Percentiles rank a stretch among this genome's conserved stretches.
These are phyloP conservation scores for Plenodomus biglobosus DNA, from an alignment of 2,329 filamentous ascomycete genomes.

Conservation along the genomic window DNA sequence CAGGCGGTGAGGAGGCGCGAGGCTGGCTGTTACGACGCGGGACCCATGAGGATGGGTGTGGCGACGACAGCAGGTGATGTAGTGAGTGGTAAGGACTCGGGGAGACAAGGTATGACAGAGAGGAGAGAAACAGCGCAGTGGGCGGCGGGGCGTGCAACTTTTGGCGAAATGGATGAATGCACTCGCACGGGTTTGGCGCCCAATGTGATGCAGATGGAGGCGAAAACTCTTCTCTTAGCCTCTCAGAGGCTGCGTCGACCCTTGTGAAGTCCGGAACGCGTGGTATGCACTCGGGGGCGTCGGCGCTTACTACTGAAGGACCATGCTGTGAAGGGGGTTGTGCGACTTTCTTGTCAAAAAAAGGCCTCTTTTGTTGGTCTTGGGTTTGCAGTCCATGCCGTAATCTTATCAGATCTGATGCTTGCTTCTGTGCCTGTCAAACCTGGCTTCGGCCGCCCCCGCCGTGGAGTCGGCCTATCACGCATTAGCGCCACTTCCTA, in stretches of 20 bases:
- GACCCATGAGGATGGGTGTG: slow-evolving; percentile 17
- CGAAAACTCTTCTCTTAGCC: slow-evolving; percentile 31
- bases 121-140: slow-evolving; percentile 24
- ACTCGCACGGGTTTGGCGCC: slow-evolving; percentile 29
- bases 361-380: slow-evolving; percentile 1
- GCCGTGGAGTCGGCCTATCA: slow-evolving; percentile 6
- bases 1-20: slow-evolving; percentile 34
- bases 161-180: slow-evolving; percentile 21
- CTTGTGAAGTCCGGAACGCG: neutral
- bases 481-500: slow-evolving; percentile 10
- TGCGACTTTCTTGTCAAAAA: slow-evolving; percentile 24
- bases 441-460: slow-evolving; percentile 11
- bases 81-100: slow-evolving; percentile 10
- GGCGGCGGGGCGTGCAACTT: slow-evolving; percentile 23
- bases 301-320: neutral
- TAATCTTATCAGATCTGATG: slow-evolving; percentile 35
- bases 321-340: slow-evolving; percentile 14
- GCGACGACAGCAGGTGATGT: slow-evolving; percentile 9
- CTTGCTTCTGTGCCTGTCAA: slow-evolving; percentile 11
- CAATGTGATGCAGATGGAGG: slow-evolving; percentile 20
- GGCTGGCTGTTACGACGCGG: slow-evolving; percentile 22
- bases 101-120: neutral
- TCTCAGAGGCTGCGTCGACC: neutral
- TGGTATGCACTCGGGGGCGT: neutral
- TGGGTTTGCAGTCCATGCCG: neutral